phyloP scores from a whole-genome alignment of 768 basidiomycete genomes.

The Collybia sp. region DNA sequence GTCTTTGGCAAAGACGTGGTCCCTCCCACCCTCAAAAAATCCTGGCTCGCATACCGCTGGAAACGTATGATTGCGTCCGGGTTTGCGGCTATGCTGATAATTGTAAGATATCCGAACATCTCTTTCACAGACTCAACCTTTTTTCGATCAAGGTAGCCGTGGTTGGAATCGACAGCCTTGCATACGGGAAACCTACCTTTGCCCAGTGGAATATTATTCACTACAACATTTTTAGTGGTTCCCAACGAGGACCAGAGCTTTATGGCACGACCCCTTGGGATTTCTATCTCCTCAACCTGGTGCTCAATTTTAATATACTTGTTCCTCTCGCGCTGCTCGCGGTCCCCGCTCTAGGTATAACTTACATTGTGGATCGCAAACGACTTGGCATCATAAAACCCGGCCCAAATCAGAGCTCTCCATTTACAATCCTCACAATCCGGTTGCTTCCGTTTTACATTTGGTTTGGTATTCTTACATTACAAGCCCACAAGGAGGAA shows the following conservation, averaged over 20 bases:
- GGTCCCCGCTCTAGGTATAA: conserved; percentile 72
- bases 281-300: conserved; percentile 85
- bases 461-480: conserved; percentile 78
- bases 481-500: conserved; percentile 95
- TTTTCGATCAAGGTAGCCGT: conserved; percentile 73
- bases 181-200: conserved; percentile 74
- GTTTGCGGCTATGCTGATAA: conserved; percentile 51
- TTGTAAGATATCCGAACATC: conserved; percentile 38
- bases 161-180: conserved; percentile 75
- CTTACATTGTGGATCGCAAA: conserved; percentile 69
- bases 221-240: conserved; percentile 88
- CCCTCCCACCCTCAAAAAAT: conserved; percentile 30
- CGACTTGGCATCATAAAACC: conserved; percentile 58
- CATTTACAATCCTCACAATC: conserved; percentile 70
- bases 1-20: conserved; percentile 67
- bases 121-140: conserved; percentile 1
- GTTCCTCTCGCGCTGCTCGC: conserved; percentile 77
- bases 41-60: conserved; percentile 65
- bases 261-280: conserved; percentile 89
- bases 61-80: conserved; percentile 50
- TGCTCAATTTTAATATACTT: conserved; percentile 92
- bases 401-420: conserved; percentile 63
- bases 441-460: conserved; percentile 87
- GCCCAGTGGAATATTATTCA: conserved; percentile 91
- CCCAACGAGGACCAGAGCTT: conserved; percentile 80